Evolutionary conservation across 2,329 filamentous ascomycete genomes (phyloP).

Genomic region (Fusarium sambucinum): DNA sequence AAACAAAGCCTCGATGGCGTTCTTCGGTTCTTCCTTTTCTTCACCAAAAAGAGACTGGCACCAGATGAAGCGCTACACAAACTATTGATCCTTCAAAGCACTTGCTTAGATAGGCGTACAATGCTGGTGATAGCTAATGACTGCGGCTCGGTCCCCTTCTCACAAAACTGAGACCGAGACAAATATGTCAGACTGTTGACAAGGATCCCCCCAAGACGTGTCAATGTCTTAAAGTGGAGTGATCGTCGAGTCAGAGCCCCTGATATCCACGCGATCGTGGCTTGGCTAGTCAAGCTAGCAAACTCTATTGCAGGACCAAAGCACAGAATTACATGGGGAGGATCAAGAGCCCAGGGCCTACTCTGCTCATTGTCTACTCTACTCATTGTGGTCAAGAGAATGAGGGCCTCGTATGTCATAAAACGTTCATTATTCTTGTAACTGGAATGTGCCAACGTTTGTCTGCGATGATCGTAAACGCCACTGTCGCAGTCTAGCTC

Average conservation of each 20-base stretch:
- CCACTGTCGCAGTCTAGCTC: neutral
- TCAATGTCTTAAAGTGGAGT: constrained; percentile 10
- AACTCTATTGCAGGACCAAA: constrained; percentile 12
- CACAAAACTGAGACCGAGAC: constrained; percentile 5
- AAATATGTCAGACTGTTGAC: neutral
- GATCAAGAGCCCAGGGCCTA: neutral
- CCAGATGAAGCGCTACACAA: neutral
- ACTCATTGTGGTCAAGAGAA: neutral
- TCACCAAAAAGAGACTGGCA: neutral
- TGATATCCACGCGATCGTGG: constrained; percentile 21
- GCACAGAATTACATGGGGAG: neutral
- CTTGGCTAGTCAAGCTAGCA: constrained; percentile 21
- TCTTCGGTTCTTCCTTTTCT: neutral
- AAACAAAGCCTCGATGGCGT: neutral
- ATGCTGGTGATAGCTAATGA: neutral
- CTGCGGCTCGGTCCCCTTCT: neutral
- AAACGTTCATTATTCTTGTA: neutral
- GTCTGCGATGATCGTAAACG: neutral
- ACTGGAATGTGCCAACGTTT: constrained; percentile 25
- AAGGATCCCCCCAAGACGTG: neutral
- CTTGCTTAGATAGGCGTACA: neutral
- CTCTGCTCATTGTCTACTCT: neutral
- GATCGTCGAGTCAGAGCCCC: constrained; percentile 23
- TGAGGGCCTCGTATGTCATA: neutral
- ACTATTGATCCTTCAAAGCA: constrained; percentile 4